A percentile compares a stretch with the other conserved stretches of the same genome.
Evolutionary conservation across 352 stramenopile species (phyloP).

Genomic region (Thraustochytrium sp.): DNA sequence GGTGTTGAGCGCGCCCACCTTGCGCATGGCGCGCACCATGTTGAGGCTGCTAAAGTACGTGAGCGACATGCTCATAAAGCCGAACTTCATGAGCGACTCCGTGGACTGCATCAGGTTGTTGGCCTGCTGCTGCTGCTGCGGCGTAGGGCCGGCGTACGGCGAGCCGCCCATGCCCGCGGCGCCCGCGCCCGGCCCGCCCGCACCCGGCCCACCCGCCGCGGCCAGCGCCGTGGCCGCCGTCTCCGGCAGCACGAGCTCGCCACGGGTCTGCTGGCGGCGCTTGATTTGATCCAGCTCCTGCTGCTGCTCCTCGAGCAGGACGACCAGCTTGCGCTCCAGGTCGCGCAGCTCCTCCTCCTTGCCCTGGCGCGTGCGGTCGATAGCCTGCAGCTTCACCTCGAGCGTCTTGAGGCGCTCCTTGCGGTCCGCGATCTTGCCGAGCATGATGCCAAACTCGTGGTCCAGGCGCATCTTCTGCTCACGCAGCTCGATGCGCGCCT

Average conservation of each 20-base stretch:
- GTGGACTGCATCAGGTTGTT: constrained; percentile 86
- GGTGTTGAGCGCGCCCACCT: constrained; percentile 80
- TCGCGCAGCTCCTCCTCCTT: constrained; percentile 87
- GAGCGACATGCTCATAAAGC: constrained; percentile 95
- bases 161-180: background rate
- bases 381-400: constrained; percentile 72
- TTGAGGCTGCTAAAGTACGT: constrained; percentile 95
- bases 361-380: constrained; percentile 72
- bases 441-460: constrained; percentile 85
- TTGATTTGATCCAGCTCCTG: constrained; percentile 70
- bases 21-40: constrained; percentile 92
- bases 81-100: constrained; percentile 96
- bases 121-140: constrained; percentile 77
- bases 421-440: constrained; percentile 83
- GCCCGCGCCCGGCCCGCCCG: background rate
- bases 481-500: constrained; percentile 70
- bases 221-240: background rate
- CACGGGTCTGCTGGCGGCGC: constrained; percentile 58
- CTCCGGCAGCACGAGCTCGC: constrained; percentile 46
- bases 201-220: background rate
- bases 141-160: constrained; percentile 50
- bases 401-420: constrained; percentile 73
- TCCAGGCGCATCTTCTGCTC: constrained; percentile 89
- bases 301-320: constrained; percentile 89
- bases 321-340: constrained; percentile 85